Percentiles rank a stretch among this genome's conserved stretches.
phyloP scores from a whole-genome alignment of 257 asterid genomes.

The Mitragyna speciosa region DNA sequence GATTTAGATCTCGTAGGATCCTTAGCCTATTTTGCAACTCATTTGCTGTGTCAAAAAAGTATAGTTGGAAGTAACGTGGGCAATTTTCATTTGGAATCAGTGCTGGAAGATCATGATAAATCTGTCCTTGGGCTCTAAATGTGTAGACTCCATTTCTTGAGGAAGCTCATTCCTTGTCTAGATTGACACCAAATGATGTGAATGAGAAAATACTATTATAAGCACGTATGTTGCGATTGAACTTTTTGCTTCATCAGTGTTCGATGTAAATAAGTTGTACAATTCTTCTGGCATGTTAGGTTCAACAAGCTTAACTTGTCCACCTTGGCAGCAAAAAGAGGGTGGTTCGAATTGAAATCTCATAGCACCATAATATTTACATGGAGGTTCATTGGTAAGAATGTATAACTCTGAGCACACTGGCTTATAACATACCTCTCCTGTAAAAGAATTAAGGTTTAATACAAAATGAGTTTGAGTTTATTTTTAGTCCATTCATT shows the following conservation, averaged over 20 bases:
- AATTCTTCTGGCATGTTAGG: neutral
- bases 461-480: too few relatives aligned
- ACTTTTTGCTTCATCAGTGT: too few relatives aligned
- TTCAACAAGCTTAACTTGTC: neutral
- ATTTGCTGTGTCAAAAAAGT: neutral
- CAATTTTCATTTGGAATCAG: neutral
- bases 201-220: neutral
- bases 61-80: neutral
- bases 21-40: neutral
- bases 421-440: too few relatives aligned
- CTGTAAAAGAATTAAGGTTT: too few relatives aligned
- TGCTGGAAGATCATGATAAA: neutral
- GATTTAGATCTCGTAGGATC: neutral
- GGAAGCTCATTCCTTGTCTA: neutral
- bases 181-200: neutral
- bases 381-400: too few relatives aligned
- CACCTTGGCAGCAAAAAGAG: neutral
- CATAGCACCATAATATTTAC: too few relatives aligned
- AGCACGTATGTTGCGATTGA: neutral
- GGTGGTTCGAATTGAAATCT: neutral
- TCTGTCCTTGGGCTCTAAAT: conserved; percentile 2
- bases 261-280: neutral
- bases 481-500: too few relatives aligned
- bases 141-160: neutral
- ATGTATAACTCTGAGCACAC: too few relatives aligned